Percentiles rank a stretch among this genome's conserved stretches.
These are phyloP conservation scores for Erysimum cheiranthoides DNA, from an alignment of 345 rosid genomes.

Conservation along the genomic window DNA sequence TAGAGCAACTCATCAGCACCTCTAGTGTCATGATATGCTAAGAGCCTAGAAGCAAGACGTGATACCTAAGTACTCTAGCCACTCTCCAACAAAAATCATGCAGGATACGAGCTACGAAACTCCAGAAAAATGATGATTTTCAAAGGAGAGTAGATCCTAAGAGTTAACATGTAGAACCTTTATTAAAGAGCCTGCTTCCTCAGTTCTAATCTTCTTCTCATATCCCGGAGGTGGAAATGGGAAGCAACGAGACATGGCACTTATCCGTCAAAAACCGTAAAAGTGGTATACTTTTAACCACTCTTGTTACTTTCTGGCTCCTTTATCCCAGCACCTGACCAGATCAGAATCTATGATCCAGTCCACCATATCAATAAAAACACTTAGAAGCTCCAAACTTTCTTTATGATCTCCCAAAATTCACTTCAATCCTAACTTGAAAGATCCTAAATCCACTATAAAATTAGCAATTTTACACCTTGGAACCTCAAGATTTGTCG, in stretches of 20 bases:
- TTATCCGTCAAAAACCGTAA: constrained; percentile 29
- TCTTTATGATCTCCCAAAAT: constrained; percentile 36
- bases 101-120: constrained; percentile 16
- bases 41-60: neutral
- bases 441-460: constrained; percentile 30
- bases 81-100: constrained; percentile 21
- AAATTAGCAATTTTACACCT: constrained; percentile 36
- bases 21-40: constrained; percentile 8
- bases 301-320: constrained; percentile 44
- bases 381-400: constrained; percentile 47
- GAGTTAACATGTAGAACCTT: constrained; percentile 73
- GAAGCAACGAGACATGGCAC: constrained; percentile 99
- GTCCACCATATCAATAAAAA: constrained; percentile 63
- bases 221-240: constrained; percentile 99
- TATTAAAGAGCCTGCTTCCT: constrained; percentile 59
- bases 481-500: constrained; percentile 24
- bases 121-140: constrained; percentile 15
- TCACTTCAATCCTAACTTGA: constrained; percentile 40
- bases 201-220: constrained; percentile 73
- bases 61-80: constrained; percentile 2
- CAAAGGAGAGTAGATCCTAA: constrained; percentile 51
- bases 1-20: too few relatives aligned
- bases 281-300: constrained; percentile 49
- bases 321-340: constrained; percentile 65
- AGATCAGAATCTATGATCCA: constrained; percentile 59